Evolutionary conservation across 2,329 filamentous ascomycete genomes (phyloP), one percentile per base, ranked within the genome.

Genomic region (Diplodia intermedia): DNA sequence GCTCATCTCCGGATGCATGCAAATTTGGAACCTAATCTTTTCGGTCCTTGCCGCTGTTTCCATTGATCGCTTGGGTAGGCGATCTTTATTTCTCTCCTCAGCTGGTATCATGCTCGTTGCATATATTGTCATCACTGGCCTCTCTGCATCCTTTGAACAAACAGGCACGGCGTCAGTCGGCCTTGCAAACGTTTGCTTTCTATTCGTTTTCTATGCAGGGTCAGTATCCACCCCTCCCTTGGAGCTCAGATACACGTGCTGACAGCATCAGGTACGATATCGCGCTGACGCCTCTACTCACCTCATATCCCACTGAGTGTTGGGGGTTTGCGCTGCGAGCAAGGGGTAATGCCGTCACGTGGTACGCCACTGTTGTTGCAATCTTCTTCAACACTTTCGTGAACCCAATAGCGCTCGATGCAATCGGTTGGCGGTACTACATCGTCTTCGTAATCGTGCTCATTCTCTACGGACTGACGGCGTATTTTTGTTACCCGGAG

Each of bases 11-110:
- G 79, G 79, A 54, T 73, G 75, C 68, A 83, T 90, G 72, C 88
- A 89, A 75, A 89, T 88, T 71, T 86, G 88, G 71, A 87, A 87
- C 67, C 84, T 84, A 7, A 82, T 89, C 54, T 82, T 86, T 6
- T 86, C 88, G 12, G 82, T 87, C 3, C 67, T 68, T 29, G 70
- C 73, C 43, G 75, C 73, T 65, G 76, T 79, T 69, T 73, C 78
- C 49, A 75, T 78, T 29, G 78, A 80, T 60, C 70, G 70, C 33
- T 57, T 79, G 52, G 77, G 77, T 18, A 72, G 78, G n/a, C 73
- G 77, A 7, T 72, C 73, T 1, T 70, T 79, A 18, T 79, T 77
- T 71, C 71, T 80, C 23, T 71, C 73, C 56, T 78, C 78, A 7
- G 79, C 76, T 23, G 70, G 69, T 47, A 79, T 79, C 47, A 82